Conservation (phyloP, 1,139 yeast species). For the Yarrowia galli region DNA sequence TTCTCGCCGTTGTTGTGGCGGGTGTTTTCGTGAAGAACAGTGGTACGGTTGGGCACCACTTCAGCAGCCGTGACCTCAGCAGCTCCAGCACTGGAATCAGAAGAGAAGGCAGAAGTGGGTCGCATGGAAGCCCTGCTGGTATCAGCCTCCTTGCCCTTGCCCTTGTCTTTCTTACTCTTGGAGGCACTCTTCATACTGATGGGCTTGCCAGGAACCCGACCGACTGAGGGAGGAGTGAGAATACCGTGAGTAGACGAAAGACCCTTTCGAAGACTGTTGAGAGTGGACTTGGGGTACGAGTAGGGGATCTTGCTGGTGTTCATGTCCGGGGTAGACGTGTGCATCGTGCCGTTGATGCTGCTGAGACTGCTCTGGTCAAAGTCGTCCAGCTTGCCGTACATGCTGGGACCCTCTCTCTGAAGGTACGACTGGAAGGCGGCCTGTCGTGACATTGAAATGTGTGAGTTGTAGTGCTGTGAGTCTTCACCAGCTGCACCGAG, state of each 20-base stretch:
- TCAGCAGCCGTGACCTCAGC: background rate
- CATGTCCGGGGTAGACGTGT: slow-evolving; percentile 23
- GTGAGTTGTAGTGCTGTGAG: slow-evolving; percentile 18
- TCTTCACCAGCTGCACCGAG: background rate
- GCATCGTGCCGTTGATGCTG: background rate
- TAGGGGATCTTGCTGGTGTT: background rate
- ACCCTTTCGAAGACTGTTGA: slow-evolving; percentile 17
- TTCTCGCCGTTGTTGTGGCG: background rate
- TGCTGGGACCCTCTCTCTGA: background rate
- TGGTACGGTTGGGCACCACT: too few species aligned
- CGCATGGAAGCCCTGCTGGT: background rate
- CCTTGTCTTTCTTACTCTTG: background rate
- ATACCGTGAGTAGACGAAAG: background rate
- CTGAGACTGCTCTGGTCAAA: slow-evolving; percentile 8
- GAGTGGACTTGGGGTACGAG: slow-evolving; percentile 15
- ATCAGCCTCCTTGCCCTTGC: slow-evolving; percentile 1
- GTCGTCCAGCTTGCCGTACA: slow-evolving; percentile 33
- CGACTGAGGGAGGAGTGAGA: background rate
- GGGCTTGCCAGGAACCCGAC: slow-evolving; percentile 2
- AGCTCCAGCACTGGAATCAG: slow-evolving; percentile 1
- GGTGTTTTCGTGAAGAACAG: background rate
- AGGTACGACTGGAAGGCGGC: slow-evolving; percentile 15
- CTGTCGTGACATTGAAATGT: slow-evolving; percentile 6
- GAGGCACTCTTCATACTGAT: background rate
- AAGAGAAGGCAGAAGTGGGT: background rate